A percentile compares a stretch with the other conserved stretches of the same genome.
phyloP scores from a whole-genome alignment of 805 yeast genomes.

The Pichia nanzhaoensis region DNA sequence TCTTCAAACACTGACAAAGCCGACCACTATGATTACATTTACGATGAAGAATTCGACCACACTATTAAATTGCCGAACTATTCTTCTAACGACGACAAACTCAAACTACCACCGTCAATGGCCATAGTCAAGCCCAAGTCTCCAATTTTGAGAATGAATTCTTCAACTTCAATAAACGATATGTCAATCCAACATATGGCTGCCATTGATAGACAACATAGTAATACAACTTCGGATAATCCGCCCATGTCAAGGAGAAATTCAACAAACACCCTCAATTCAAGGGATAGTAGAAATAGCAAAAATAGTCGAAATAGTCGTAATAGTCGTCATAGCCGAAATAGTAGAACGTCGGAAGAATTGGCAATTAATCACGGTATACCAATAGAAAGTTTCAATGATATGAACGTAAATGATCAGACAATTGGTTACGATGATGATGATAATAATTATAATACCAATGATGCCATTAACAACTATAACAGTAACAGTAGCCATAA shows the following conservation, averaged over 20 bases:
- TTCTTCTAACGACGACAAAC: conserved; percentile 9
- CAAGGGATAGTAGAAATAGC: conserved; percentile 8
- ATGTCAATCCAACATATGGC: conserved; percentile 14
- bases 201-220: conserved; percentile 12
- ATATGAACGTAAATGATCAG: background rate
- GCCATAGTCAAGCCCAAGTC: conserved; percentile 28
- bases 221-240: conserved; percentile 6
- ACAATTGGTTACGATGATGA: background rate
- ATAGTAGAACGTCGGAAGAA: conserved; percentile 1
- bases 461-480: background rate
- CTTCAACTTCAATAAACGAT: conserved; percentile 24
- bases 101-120: conserved; percentile 30
- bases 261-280: conserved; percentile 16
- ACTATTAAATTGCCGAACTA: background rate
- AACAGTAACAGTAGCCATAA: background rate
- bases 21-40: conserved; percentile 19
- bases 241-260: conserved; percentile 16
- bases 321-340: conserved; percentile 6
- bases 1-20: conserved; percentile 5
- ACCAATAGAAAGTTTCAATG: conserved; percentile 7
- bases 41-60: conserved; percentile 13
- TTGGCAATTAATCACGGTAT: conserved; percentile 5
- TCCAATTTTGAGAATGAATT: conserved; percentile 29
- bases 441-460: background rate
- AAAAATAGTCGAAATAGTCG: conserved; percentile 5